Evolutionary conservation across 768 basidiomycete genomes (phyloP), one percentile per base, ranked within the genome.

Genomic region (Termitomyces heimii): DNA sequence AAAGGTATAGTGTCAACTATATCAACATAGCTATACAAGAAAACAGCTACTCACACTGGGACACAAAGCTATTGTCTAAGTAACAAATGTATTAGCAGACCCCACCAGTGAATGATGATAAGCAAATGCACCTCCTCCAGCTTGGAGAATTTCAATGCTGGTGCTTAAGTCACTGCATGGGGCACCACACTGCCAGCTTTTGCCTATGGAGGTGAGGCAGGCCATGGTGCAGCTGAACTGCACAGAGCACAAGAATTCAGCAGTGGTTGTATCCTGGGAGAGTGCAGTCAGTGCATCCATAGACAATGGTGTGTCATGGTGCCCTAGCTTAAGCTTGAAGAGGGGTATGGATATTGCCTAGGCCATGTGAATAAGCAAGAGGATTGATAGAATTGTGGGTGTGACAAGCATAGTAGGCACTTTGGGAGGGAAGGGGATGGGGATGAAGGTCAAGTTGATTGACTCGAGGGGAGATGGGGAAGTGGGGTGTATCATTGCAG

Each of bases 171-270:
- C 67, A 24, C 66, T 65, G 58, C 74, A 75, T 37, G 72, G 62
- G 1, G 58, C 59, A 16, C 75, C 73, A 55, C 73, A 75, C n/a
- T 64, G 57, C 68, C 67, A 71, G 46, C 63, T 66, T 44, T 63
- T 62, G n/a, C 76, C 69, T 4, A 67, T 57, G 1, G 54, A 63
- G 14, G 65, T 66, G 20, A 67, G 63, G 62, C 75, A 78, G 60
- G 76, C 77, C 40, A 69, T 73, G 26, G 71, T 67, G 4, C 71
- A 73, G 10, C 61, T 56, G 61, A 77, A 77, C 29, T 66, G 62
- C 8, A 73, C 73, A 7, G 74, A 70, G 5, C 71, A 68, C 20
- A 68, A 37, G 58, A 62, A 62, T 3, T 59, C 14, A 20, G 54
- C 2, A 18, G 18, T 32, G 9, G 43, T 43, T 0, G 54, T 34